A percentile compares a stretch with the other conserved stretches of the same genome.
Evolutionary conservation across 2,329 filamentous ascomycete species (phyloP).

Genomic region (Hypoxylon sp.): DNA sequence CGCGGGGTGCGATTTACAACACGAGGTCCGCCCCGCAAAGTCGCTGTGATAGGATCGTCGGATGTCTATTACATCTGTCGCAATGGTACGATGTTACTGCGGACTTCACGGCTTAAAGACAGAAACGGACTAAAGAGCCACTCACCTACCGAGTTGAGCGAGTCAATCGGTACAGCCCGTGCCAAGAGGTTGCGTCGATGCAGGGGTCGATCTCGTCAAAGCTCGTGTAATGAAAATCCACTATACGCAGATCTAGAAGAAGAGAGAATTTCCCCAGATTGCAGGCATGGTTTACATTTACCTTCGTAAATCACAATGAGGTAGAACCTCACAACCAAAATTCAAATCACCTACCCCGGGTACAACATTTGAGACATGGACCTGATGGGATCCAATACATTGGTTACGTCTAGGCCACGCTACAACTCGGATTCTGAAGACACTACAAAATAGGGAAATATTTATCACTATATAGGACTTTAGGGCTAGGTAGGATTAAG

Average conservation of each 20-base stretch:
- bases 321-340: too few relatives aligned
- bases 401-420: neutral
- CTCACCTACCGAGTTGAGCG: constrained; percentile 32
- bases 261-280: neutral
- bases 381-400: neutral
- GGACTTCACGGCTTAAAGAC: constrained; percentile 22
- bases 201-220: constrained; percentile 27
- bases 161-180: constrained; percentile 12
- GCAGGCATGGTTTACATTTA: too few relatives aligned
- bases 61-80: neutral
- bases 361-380: neutral
- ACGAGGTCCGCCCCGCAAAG: constrained; percentile 31
- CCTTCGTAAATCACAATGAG: too few relatives aligned
- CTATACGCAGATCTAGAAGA: constrained; percentile 8
- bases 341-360: neutral
- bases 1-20: constrained; percentile 14
- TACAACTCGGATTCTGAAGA: neutral
- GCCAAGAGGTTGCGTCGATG: constrained; percentile 36
- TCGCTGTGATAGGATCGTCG: constrained; percentile 10
- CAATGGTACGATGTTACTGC: constrained; percentile 30
- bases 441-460: too few relatives aligned
- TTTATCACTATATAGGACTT: too few relatives aligned
- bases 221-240: constrained; percentile 24
- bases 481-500: too few relatives aligned
- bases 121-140: constrained; percentile 18